Evolutionary conservation across 768 basidiomycete species (phyloP).

Genomic region (Tricholoma sp.): DNA sequence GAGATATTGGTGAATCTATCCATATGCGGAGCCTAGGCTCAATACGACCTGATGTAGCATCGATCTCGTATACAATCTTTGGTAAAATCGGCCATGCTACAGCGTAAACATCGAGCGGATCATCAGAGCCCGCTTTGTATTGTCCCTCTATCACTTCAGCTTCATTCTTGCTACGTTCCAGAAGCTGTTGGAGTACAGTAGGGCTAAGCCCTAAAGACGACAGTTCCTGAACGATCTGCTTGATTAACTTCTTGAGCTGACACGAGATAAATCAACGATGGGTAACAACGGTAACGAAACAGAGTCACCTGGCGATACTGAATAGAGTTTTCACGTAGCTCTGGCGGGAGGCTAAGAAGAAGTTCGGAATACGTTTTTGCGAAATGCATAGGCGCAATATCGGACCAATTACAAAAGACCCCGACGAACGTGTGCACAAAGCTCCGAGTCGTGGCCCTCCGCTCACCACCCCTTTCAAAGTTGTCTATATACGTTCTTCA

Average conservation of each 20-base stretch:
- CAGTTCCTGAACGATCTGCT: constrained; percentile 75
- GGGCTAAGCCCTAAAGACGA: constrained; percentile 60
- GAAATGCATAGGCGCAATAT: constrained; percentile 53
- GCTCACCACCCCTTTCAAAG: no score
- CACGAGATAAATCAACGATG: background rate
- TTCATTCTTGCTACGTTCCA: constrained; percentile 18
- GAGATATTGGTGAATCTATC: constrained; percentile 24
- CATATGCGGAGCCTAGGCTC: constrained; percentile 57
- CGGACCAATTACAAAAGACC: background rate
- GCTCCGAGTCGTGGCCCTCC: no score
- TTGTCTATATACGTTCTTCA: no score
- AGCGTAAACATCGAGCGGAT: background rate
- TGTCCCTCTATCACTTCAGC: constrained; percentile 13
- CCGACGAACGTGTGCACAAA: constrained; percentile 15
- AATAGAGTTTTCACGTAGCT: constrained; percentile 72
- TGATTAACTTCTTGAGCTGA: constrained; percentile 89
- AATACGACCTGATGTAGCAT: constrained; percentile 38
- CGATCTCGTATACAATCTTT: constrained; percentile 54
- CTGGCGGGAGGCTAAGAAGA: constrained; percentile 64
- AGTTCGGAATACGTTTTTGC: constrained; percentile 64
- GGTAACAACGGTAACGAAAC: background rate
- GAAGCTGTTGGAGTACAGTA: constrained; percentile 38
- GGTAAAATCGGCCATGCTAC: constrained; percentile 10
- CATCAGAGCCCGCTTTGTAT: constrained; percentile 1
- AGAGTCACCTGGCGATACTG: constrained; percentile 70